A percentile compares a stretch with the other conserved stretches of the same genome.
Evolutionary conservation across 257 asterid species (phyloP).

Genomic region (Marsdenia floribunda): DNA sequence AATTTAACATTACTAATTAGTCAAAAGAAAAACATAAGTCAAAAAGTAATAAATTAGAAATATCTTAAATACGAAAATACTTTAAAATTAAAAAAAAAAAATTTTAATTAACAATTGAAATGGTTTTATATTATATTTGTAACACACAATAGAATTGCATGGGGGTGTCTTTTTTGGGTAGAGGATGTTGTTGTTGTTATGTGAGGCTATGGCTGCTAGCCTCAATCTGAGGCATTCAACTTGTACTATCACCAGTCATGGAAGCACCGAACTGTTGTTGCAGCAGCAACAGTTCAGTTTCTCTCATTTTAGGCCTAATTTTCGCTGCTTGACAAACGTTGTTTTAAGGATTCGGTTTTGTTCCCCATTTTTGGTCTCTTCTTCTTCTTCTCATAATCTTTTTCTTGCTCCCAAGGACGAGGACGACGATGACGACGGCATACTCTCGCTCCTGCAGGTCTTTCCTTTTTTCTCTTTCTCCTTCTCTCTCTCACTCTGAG

Average conservation of each 20-base stretch:
- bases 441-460: conserved; percentile 46
- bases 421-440: conserved; percentile 18
- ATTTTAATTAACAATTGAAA: too few species aligned
- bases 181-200: too few species aligned
- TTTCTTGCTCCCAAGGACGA: conserved; percentile 5
- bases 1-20: too few species aligned
- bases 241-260: neutral
- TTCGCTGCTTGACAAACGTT: neutral
- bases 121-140: too few species aligned
- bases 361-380: neutral
- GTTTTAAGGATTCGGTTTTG: neutral
- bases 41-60: too few species aligned
- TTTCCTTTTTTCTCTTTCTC: neutral
- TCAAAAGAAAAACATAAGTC: too few species aligned
- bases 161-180: too few species aligned
- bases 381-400: neutral
- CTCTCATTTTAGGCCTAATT: neutral
- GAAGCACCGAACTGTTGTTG: neutral
- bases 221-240: neutral
- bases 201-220: neutral
- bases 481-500: neutral
- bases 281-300: neutral
- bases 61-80: too few species aligned
- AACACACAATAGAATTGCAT: neutral
- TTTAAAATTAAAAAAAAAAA: too few species aligned